These are phyloP conservation scores for Murraya koenigii DNA, from an alignment of 345 rosid species.

Conservation along the genomic window DNA sequence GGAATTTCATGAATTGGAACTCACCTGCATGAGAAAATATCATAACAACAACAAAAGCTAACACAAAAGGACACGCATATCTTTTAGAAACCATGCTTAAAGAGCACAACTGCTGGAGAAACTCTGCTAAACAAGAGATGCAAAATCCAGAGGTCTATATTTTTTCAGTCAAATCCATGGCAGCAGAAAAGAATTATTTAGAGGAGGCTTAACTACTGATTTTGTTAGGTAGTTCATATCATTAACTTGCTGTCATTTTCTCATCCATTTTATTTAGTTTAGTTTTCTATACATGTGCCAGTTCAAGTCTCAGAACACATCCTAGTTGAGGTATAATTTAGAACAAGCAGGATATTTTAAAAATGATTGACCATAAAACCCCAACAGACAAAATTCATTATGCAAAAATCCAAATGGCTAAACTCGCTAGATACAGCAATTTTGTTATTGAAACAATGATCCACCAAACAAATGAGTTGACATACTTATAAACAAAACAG, in stretches of 20 bases:
- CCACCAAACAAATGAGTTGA: too few species aligned
- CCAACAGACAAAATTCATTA: not conserved
- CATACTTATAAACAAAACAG: too few species aligned
- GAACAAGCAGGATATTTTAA: not conserved
- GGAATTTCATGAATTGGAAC: not conserved
- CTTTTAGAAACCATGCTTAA: constrained; percentile 12
- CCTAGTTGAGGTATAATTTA: not conserved
- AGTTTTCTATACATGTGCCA: not conserved
- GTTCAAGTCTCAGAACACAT: not conserved
- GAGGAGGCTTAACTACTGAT: not conserved
- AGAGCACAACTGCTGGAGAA: not conserved
- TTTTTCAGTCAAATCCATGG: not conserved
- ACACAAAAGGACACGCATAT: not conserved
- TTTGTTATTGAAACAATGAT: not conserved
- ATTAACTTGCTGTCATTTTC: constrained; percentile 6
- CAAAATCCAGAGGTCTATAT: not conserved
- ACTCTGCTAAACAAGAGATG: not conserved
- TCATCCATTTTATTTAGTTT: not conserved
- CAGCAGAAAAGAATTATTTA: not conserved
- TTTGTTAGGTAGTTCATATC: constrained; percentile 1
- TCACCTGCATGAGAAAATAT: constrained; percentile 17
- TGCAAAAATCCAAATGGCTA: not conserved
- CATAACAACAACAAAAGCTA: constrained; percentile 1
- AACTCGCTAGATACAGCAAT: not conserved
- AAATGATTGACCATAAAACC: not conserved